Percentiles rank a stretch among this genome's conserved stretches.
These are phyloP conservation scores for Citrullus mucosospermus DNA, from an alignment of 306 rosid species.

Conservation along the genomic window DNA sequence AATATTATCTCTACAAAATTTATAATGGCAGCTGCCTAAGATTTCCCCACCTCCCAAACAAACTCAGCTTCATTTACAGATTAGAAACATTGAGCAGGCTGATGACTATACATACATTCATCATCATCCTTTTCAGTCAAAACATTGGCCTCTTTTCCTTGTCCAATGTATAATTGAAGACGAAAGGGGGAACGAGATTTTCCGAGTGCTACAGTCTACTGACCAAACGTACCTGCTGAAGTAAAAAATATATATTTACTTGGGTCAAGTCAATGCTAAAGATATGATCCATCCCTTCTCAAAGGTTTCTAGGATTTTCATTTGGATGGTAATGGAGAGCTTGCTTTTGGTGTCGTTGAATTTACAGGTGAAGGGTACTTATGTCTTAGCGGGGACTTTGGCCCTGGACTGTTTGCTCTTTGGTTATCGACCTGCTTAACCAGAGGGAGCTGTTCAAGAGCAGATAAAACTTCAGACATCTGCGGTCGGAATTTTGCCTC, in stretches of 20 bases:
- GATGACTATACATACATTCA: not conserved
- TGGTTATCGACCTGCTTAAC: not conserved
- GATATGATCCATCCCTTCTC: not conserved
- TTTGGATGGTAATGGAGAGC: slow-evolving; percentile 8
- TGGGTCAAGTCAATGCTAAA: not conserved
- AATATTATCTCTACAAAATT: not conserved
- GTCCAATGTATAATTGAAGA: not conserved
- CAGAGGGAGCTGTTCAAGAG: slow-evolving; percentile 26
- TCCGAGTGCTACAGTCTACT: not conserved
- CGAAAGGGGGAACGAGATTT: not conserved
- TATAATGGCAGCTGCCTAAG: not conserved
- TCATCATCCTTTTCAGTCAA: not conserved
- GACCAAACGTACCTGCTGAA: not conserved
- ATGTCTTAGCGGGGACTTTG: slow-evolving; percentile 20
- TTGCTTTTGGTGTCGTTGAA: slow-evolving; percentile 4
- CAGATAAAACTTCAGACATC: slow-evolving; percentile 53
- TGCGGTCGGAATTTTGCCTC: slow-evolving; percentile 63
- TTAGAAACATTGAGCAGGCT: not conserved
- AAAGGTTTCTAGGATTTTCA: slow-evolving; percentile 4
- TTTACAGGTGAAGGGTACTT: slow-evolving; percentile 15
- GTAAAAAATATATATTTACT: not conserved
- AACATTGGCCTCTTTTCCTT: not conserved
- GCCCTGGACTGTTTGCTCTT: slow-evolving; percentile 10
- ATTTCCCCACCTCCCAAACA: not conserved
- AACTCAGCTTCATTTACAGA: not conserved